Base-by-base conservation (phyloP, 2,329 filamentous ascomycete species). In the Colletotrichum sublineola region DNA sequence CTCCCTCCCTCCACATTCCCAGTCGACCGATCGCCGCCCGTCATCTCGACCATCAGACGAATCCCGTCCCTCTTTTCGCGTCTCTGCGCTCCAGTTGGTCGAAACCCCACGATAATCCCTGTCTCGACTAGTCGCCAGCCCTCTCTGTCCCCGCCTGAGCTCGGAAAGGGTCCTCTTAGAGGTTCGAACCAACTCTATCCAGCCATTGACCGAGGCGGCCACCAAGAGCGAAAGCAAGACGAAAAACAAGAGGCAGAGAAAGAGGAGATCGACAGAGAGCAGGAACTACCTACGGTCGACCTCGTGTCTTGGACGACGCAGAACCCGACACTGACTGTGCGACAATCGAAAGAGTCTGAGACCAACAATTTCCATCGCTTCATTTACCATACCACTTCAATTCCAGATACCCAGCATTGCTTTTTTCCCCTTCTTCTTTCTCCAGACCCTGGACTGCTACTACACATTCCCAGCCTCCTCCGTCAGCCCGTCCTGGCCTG, bases 381-480 rank as follows among this genome's bases (percentile, higher is more conserved):
- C 50, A 20, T 63, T 57, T 1, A 46, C 44, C 20, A n/a, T 8
- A 38, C 46, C 57, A 46, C 52, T 58, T 42, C 52, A 69, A 44
- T 58, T 69, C 66, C 24, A 69, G 58, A 72, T 64, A 72, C 65
- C 52, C 46, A 64, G 69, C 40, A 72, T 72, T 72, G 40, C 24
- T 42, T 57, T 33, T 31, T 11, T 38, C 18, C 9, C 20, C 42
- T 18, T 44, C 40, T 44, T 44, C 42, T 44, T 44, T 44, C 42
- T 20, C 6, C 44, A 46, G 44, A 46, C 44, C 44, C 44, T 48
- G 20, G 20, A 48, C 20, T n/a, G 5, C 14, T 11, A 40, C 3
- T 18, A 1, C 14, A 15, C 58, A 33, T 60, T 63, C 24, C 69
- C 58, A 64, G 52, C 69, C 65, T 55, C 38, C 8, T 42, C 42